Conservation (phyloP, 768 basidiomycete genomes). For the Suillus brevipes region DNA sequence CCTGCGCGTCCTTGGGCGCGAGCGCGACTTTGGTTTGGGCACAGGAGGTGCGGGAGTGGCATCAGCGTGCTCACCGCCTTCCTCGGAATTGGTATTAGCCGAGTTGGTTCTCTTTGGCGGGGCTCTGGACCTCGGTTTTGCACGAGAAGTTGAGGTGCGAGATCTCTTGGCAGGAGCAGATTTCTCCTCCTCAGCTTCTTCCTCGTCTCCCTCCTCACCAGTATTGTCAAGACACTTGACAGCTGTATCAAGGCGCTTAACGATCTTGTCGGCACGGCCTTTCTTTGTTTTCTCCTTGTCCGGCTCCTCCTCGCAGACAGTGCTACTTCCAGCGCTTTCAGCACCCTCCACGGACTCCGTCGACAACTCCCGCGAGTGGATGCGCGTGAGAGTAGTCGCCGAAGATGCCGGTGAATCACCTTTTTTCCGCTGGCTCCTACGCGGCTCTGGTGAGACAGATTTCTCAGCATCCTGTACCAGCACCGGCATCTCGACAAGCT, state of each 20-base stretch:
- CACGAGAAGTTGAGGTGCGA: constrained; percentile 21
- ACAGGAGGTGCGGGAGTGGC: constrained; percentile 16
- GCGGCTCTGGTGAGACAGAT: constrained; percentile 15
- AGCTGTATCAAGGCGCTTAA: background rate
- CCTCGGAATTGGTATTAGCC: constrained; percentile 16
- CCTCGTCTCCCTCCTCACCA: constrained; percentile 17
- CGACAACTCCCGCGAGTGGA: constrained; percentile 24
- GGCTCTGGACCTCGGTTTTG: constrained; percentile 24
- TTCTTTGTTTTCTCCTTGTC: constrained; percentile 25
- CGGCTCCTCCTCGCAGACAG: constrained; percentile 33
- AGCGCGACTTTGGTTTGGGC: constrained; percentile 33
- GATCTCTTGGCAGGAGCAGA: constrained; percentile 20
- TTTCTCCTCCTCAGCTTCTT: constrained; percentile 15
- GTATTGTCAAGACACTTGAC: constrained; percentile 8
- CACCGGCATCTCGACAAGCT: constrained; percentile 22
- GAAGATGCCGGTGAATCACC: constrained; percentile 31
- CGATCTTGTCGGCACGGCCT: background rate
- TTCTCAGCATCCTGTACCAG: constrained; percentile 15
- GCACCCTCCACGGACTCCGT: constrained; percentile 29
- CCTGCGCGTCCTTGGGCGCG: constrained; percentile 29
- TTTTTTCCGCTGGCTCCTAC: constrained; percentile 34
- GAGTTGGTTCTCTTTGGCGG: constrained; percentile 6
- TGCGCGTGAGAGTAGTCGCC: constrained; percentile 31
- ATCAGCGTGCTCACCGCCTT: constrained; percentile 18
- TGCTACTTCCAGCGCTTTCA: constrained; percentile 35